These are phyloP conservation scores for Brassica napus DNA, from an alignment of 345 rosid species.

Conservation along the genomic window DNA sequence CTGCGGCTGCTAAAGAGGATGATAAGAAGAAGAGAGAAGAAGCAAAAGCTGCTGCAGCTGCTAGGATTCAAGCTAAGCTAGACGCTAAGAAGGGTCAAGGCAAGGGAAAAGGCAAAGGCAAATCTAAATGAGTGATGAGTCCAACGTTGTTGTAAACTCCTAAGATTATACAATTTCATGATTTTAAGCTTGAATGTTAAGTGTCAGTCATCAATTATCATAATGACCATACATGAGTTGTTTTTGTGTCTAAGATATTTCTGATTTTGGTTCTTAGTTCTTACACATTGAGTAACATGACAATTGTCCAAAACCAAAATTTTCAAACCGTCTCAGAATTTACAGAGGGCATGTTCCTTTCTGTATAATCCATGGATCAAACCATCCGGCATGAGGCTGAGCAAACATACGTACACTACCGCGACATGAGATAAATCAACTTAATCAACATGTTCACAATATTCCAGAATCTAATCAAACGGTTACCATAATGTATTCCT, in stretches of 20 bases:
- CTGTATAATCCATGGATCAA: no score
- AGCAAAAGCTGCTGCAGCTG: conserved; percentile 93
- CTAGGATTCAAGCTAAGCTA: conserved; percentile 85
- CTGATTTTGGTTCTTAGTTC: not conserved
- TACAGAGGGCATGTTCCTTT: not conserved
- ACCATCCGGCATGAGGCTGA: not conserved
- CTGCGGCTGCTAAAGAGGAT: conserved; percentile 77
- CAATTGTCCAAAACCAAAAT: not conserved
- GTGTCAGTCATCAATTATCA: not conserved
- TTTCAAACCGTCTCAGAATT: conserved; percentile 56
- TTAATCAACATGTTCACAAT: not conserved
- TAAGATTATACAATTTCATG: conserved; percentile 1
- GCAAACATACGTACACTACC: not conserved
- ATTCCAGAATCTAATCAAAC: not conserved
- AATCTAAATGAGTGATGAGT: conserved; percentile 40
- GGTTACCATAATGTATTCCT: not conserved
- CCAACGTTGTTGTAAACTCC: conserved; percentile 3
- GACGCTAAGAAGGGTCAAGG: conserved; percentile 80
- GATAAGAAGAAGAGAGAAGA: conserved; percentile 89
- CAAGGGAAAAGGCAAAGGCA: conserved; percentile 84
- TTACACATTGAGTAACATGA: not conserved
- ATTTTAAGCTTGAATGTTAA: not conserved
- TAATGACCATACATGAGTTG: conserved; percentile 2
- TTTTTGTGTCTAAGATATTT: not conserved
- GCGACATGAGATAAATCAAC: not conserved